Evolutionary conservation across 2,329 filamentous ascomycete species (phyloP), one percentile per base, ranked within the genome.

Genomic region (Claviceps digitariae): DNA sequence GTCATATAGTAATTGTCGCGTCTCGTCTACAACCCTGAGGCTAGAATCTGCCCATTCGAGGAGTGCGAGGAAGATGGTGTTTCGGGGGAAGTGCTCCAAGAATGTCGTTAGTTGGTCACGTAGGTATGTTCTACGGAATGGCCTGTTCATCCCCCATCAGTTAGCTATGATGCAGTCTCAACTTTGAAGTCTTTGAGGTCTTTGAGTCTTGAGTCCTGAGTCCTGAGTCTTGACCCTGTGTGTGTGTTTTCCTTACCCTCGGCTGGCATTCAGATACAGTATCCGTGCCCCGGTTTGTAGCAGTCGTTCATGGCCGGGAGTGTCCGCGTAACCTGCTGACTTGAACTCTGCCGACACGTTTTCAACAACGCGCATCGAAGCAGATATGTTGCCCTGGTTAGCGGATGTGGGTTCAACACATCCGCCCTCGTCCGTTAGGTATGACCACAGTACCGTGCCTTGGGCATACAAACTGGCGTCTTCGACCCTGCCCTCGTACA

Each of bases 1-100:
- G 63, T 75, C 73, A 21, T 75, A 68, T 12, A 90, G 70, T 9
- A 87, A 68, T 6, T 77, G 73, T n/a, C 86, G 81, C 21, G 94
- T 79, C 20, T 87, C 84, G 59, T 94, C 87, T 56, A 89, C 79
- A 52, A 93, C 76, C 25, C 83, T 78, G 45, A 88, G 79, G 8
- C 83, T 79, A 2, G 81, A 74, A 63, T 91, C 84, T 57, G 87
- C 83, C 73, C 83, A 86, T n/a, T 82, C 77, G 57, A 85, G 85
- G 0, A 93, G 69, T 1, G 78, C 73, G 1, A 94, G 74, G 56
- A 96, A 84, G 6, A 88, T 74, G 1, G 82, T 86, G 68, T 95
- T 96, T 49, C 74, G 73, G 0, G 90, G 88, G 64, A 90, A 95
- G 7, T 70, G 64, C 0, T 61, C 60, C 23, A 93, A 72, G 56